Conservation (phyloP, 106 monocot species). For the Dioscorea zingiberensis region DNA sequence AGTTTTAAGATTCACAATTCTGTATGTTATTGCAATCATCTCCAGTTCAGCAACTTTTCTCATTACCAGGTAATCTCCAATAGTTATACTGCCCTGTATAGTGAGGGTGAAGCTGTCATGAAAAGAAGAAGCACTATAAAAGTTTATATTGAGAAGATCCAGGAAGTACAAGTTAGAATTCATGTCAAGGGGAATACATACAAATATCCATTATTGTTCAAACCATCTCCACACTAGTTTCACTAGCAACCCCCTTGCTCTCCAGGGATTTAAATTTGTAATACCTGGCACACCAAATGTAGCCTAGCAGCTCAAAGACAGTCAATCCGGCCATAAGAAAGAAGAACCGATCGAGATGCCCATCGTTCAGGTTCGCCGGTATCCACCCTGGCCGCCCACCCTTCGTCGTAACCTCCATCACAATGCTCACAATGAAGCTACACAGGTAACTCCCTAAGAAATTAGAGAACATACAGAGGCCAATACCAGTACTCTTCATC, state of each 20-base stretch:
- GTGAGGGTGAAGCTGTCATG: too few species aligned
- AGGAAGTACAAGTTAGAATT: too few species aligned
- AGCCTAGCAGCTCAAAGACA: constrained; percentile 14
- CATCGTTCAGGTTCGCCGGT: constrained; percentile 32
- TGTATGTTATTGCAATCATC: too few species aligned
- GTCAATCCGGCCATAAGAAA: constrained; percentile 23
- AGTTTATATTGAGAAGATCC: too few species aligned
- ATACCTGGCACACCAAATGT: constrained; percentile 14
- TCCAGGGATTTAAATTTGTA: constrained; percentile 19
- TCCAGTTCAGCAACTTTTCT: too few species aligned
- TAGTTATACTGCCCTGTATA: too few species aligned
- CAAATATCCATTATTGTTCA: background rate
- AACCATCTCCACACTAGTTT: background rate
- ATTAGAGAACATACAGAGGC: constrained; percentile 1
- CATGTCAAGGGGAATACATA: too few species aligned
- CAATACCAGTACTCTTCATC: constrained; percentile 4
- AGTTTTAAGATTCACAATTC: too few species aligned
- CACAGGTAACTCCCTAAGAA: constrained; percentile 18
- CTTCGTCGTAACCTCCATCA: constrained; percentile 24
- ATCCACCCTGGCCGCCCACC: constrained; percentile 32
- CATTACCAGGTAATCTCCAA: too few species aligned
- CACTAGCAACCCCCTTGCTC: background rate
- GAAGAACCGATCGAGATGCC: constrained; percentile 31
- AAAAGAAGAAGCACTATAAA: too few species aligned
- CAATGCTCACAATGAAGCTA: constrained; percentile 18